Conservation (phyloP, 2,329 filamentous ascomycete genomes). For the Arthrobotrys sinensis region DNA sequence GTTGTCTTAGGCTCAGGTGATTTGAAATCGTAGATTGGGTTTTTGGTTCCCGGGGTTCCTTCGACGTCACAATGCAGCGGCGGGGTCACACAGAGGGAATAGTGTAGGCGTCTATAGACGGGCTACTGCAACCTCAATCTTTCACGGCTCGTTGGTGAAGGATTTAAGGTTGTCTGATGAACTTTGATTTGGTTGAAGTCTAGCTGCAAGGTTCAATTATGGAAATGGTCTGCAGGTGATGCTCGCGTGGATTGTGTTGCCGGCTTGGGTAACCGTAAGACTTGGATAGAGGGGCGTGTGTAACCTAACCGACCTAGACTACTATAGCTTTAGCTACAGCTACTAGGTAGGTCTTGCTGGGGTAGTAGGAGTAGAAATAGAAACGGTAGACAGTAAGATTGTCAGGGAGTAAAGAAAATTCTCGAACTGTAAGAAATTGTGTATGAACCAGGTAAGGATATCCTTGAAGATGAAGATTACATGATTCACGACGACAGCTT, state of each 20-base stretch:
- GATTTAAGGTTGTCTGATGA: not conserved
- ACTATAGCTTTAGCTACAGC: not conserved
- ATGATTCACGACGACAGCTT: not conserved
- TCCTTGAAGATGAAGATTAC: not conserved
- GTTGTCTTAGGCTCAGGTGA: slow-evolving; percentile 33
- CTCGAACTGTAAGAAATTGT: not conserved
- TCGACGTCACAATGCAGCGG: slow-evolving; percentile 30
- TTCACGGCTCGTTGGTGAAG: not conserved
- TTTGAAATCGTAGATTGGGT: not conserved
- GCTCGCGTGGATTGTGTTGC: slow-evolving; percentile 47
- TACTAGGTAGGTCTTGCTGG: not conserved
- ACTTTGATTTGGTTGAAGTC: not conserved
- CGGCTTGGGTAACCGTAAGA: slow-evolving; percentile 24
- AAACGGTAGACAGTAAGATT: not conserved
- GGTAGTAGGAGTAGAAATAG: not conserved
- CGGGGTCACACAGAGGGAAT: slow-evolving; percentile 1
- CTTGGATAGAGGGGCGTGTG: slow-evolving; percentile 1
- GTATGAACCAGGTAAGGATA: not conserved
- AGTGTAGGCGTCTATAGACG: slow-evolving; percentile 23
- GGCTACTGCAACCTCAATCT: slow-evolving; percentile 18
- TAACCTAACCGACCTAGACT: slow-evolving; percentile 1
- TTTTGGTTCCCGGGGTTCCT: slow-evolving; percentile 2
- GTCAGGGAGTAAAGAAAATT: not conserved
- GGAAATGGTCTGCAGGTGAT: not conserved
- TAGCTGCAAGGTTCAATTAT: not conserved